These are phyloP conservation scores for Galeopsis tetrahit DNA, from an alignment of 257 asterid species.

Conservation along the genomic window DNA sequence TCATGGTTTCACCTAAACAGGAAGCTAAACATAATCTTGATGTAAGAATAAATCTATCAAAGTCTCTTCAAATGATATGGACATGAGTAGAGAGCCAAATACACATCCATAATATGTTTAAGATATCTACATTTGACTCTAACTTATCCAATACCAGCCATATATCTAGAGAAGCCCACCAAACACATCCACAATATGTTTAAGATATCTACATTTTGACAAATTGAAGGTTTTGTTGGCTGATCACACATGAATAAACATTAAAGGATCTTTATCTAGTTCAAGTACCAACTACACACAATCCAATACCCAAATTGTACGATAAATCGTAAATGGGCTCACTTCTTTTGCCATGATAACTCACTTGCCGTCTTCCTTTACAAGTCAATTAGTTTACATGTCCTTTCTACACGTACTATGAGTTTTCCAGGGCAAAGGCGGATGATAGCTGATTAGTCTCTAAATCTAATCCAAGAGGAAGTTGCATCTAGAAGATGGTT, in stretches of 20 bases:
- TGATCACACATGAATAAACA: constrained; percentile 12
- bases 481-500: background rate
- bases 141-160: background rate
- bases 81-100: background rate
- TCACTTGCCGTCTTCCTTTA: background rate
- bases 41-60: background rate
- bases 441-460: background rate
- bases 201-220: too few relatives aligned
- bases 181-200: background rate
- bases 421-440: background rate
- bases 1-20: background rate
- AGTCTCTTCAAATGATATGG: background rate
- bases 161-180: background rate
- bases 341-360: background rate
- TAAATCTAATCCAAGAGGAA: background rate
- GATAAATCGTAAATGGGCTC: background rate
- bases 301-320: background rate
- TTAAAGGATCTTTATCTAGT: background rate
- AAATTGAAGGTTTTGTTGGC: background rate
- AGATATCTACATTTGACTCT: constrained; percentile 2
- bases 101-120: background rate
- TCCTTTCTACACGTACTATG: background rate
- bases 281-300: background rate
- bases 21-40: background rate
- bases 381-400: background rate